Conservation (phyloP, 306 rosid species). For the Casuarina glauca region DNA sequence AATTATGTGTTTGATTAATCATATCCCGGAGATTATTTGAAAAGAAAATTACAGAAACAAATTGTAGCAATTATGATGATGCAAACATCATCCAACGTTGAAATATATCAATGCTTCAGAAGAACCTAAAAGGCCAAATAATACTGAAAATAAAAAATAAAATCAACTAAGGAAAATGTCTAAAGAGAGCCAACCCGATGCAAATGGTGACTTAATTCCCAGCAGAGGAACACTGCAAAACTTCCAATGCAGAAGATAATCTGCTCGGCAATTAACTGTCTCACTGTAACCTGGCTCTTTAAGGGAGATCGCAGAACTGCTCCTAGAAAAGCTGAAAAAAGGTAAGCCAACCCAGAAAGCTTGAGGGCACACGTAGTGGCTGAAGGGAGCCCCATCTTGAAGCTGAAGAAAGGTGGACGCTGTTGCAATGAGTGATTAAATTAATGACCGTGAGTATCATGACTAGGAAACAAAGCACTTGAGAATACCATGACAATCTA, state of each 20-base stretch:
- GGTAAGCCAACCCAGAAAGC: slow-evolving; percentile 61
- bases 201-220: slow-evolving; percentile 87
- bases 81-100: not conserved
- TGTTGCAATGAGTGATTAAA: slow-evolving; percentile 39
- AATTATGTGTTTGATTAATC: slow-evolving; percentile 2
- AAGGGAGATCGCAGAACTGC: slow-evolving; percentile 52
- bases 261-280: slow-evolving; percentile 48
- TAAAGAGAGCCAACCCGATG: slow-evolving; percentile 63
- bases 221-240: slow-evolving; percentile 67
- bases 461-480: slow-evolving; percentile 7
- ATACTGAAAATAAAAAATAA: not conserved
- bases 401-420: slow-evolving; percentile 93
- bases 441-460: slow-evolving; percentile 19
- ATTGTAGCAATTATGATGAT: not conserved
- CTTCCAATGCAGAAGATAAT: slow-evolving; percentile 47
- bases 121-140: slow-evolving; percentile 2
- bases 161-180: slow-evolving; percentile 10
- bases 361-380: slow-evolving; percentile 61
- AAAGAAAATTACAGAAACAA: slow-evolving; percentile 1
- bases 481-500: not conserved
- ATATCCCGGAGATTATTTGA: not conserved
- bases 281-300: slow-evolving; percentile 35
- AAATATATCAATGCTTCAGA: not conserved
- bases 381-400: slow-evolving; percentile 83
- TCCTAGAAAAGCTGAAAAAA: slow-evolving; percentile 49